Percentiles rank a stretch among this genome's conserved stretches.
These are phyloP conservation scores for Neonectria hederae DNA, from an alignment of 2,329 filamentous ascomycete genomes.

Conservation along the genomic window DNA sequence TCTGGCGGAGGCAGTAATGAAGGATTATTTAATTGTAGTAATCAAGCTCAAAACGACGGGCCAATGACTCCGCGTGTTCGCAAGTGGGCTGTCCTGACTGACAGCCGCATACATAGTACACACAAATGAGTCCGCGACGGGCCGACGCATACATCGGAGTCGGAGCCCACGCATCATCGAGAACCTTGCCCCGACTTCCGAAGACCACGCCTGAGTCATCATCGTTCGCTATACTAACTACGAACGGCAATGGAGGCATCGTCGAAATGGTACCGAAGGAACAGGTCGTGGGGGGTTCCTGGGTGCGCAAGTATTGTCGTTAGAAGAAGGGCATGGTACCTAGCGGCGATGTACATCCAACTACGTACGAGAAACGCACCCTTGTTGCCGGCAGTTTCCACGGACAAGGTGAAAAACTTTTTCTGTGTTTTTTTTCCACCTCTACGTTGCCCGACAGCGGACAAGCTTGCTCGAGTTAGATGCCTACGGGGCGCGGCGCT, in stretches of 20 bases:
- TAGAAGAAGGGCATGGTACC: neutral
- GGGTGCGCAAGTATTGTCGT: neutral
- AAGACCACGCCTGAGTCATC: slow-evolving; percentile 31
- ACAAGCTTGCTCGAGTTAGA: slow-evolving; percentile 8
- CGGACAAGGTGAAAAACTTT: slow-evolving; percentile 29
- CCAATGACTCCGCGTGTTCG: slow-evolving; percentile 20
- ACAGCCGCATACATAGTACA: slow-evolving; percentile 8
- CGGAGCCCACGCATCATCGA: slow-evolving; percentile 31
- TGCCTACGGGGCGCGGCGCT: slow-evolving; percentile 6
- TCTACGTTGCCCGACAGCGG: slow-evolving; percentile 29
- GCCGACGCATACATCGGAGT: slow-evolving; percentile 36
- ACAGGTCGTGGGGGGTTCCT: neutral
- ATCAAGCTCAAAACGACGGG: neutral
- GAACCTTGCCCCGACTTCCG: slow-evolving; percentile 39
- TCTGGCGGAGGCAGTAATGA: neutral
- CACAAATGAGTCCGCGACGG: slow-evolving; percentile 30
- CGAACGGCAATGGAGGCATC: neutral
- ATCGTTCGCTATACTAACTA: slow-evolving; percentile 11
- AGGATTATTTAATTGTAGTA: neutral
- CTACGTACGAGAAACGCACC: neutral
- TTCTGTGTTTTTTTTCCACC: slow-evolving; percentile 8
- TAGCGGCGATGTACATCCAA: neutral
- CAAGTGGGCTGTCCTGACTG: slow-evolving; percentile 12
- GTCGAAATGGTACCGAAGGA: neutral
- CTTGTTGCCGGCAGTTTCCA: neutral